Evolutionary conservation across 805 yeast species (phyloP).

Genomic region (Starmerella asiatica): DNA sequence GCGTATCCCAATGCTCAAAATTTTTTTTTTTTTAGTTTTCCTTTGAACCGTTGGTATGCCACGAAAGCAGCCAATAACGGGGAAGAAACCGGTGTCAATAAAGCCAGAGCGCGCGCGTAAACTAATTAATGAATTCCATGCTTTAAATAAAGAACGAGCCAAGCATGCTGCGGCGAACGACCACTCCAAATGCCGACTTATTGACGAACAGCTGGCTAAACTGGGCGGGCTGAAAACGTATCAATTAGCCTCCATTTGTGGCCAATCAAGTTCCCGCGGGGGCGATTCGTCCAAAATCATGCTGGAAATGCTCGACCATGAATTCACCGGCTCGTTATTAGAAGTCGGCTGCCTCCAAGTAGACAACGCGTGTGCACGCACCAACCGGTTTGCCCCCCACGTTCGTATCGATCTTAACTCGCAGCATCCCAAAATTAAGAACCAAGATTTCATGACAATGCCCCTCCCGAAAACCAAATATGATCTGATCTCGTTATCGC

Average conservation of each 20-base stretch:
- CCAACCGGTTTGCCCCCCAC: constrained; percentile 39
- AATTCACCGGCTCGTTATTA: constrained; percentile 32
- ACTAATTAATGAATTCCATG: constrained; percentile 66
- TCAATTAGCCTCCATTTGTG: constrained; percentile 74
- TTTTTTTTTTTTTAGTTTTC: too few species aligned
- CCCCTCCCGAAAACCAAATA: constrained; percentile 41
- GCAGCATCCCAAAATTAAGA: constrained; percentile 53
- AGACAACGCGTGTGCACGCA: constrained; percentile 50
- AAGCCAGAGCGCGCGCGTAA: constrained; percentile 58
- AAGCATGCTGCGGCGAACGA: constrained; percentile 17
- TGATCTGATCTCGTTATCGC: constrained; percentile 62
- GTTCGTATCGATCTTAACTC: constrained; percentile 68
- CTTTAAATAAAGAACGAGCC: constrained; percentile 38
- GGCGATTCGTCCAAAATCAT: constrained; percentile 82
- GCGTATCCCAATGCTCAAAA: too few species aligned
- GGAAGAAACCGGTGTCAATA: constrained; percentile 32
- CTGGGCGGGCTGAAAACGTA: constrained; percentile 70
- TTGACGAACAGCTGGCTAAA: constrained; percentile 47
- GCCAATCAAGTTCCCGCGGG: constrained; percentile 67
- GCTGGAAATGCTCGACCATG: constrained; percentile 48
- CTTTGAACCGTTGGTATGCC: constrained; percentile 10
- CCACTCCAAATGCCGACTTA: constrained; percentile 33
- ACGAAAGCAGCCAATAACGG: constrained; percentile 10
- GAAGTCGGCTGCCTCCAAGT: constrained; percentile 78
- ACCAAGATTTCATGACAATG: constrained; percentile 77